Conservation (phyloP, 2,329 filamentous ascomycete species). For the Phaeosphaeria sp. region DNA sequence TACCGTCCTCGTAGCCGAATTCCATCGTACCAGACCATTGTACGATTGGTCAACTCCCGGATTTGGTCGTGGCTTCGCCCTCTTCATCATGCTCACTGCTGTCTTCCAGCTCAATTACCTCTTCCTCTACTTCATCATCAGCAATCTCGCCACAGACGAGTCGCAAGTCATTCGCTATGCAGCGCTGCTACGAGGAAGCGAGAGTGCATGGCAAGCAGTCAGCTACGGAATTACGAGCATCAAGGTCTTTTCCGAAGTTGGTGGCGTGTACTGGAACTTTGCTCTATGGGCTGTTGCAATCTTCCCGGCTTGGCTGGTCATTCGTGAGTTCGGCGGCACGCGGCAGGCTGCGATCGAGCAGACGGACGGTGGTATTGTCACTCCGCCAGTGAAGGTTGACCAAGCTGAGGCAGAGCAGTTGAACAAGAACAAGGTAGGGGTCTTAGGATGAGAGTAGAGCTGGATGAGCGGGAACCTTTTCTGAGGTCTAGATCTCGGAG, state of each 20-base stretch:
- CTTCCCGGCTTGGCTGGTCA: slow-evolving; percentile 70
- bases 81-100: slow-evolving; percentile 71
- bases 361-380: slow-evolving; percentile 2
- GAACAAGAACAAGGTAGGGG: slow-evolving; percentile 6
- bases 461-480: background rate
- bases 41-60: slow-evolving; percentile 71
- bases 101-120: slow-evolving; percentile 78
- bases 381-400: slow-evolving; percentile 11
- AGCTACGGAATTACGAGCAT: slow-evolving; percentile 73
- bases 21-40: slow-evolving; percentile 62
- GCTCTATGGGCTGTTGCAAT: slow-evolving; percentile 70
- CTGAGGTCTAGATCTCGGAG: background rate
- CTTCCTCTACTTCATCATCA: slow-evolving; percentile 75
- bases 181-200: slow-evolving; percentile 71
- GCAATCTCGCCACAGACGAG: slow-evolving; percentile 67
- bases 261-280: slow-evolving; percentile 75
- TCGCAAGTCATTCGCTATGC: slow-evolving; percentile 72
- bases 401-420: slow-evolving; percentile 1
- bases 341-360: slow-evolving; percentile 12
- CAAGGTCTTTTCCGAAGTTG: slow-evolving; percentile 68
- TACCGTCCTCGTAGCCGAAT: slow-evolving; percentile 69
- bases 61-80: slow-evolving; percentile 70
- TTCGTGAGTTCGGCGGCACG: slow-evolving; percentile 61
- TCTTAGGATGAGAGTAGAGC: background rate
- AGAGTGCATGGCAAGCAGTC: slow-evolving; percentile 76